A percentile compares a stretch with the other conserved stretches of the same genome.
Conservation (phyloP, 352 stramenopile species). For the Pilasporangium apinafurcum region DNA sequence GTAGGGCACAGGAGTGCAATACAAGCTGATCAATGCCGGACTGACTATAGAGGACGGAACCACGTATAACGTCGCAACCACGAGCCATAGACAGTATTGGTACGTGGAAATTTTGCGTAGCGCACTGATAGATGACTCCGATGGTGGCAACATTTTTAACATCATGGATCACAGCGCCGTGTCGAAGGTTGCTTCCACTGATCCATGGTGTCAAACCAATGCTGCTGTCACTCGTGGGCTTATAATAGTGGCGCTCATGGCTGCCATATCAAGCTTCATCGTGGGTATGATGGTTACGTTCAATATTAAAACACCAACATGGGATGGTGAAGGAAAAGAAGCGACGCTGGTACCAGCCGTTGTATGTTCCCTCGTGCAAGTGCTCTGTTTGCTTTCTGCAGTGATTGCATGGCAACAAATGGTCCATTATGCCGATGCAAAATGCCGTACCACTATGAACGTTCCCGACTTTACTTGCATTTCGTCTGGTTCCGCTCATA, state of each 20-base stretch:
- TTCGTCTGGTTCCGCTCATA: constrained; percentile 23
- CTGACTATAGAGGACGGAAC: constrained; percentile 23
- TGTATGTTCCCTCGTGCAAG: constrained; percentile 46
- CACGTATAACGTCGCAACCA: constrained; percentile 10
- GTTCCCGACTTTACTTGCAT: constrained; percentile 62
- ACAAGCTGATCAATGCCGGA: constrained; percentile 80
- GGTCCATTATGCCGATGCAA: constrained; percentile 34
- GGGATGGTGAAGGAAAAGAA: constrained; percentile 59
- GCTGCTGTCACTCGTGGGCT: constrained; percentile 39
- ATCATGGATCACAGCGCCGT: constrained; percentile 17
- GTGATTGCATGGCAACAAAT: constrained; percentile 58
- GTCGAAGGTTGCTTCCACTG: constrained; percentile 20
- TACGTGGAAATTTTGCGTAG: constrained; percentile 1
- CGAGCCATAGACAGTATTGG: constrained; percentile 33
- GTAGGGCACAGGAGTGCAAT: constrained; percentile 62
- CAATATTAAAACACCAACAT: constrained; percentile 60
- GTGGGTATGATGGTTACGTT: constrained; percentile 45
- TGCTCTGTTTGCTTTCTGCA: constrained; percentile 27
- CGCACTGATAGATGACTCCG: not conserved
- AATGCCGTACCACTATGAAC: constrained; percentile 29
- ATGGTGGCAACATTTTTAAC: not conserved
- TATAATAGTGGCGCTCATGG: constrained; percentile 42
- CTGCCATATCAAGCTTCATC: constrained; percentile 45
- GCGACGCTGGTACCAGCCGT: constrained; percentile 46
- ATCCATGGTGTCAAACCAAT: constrained; percentile 63